phyloP scores from a whole-genome alignment of 495 filamentous ascomycete species.

The Hamigera avellanea region DNA sequence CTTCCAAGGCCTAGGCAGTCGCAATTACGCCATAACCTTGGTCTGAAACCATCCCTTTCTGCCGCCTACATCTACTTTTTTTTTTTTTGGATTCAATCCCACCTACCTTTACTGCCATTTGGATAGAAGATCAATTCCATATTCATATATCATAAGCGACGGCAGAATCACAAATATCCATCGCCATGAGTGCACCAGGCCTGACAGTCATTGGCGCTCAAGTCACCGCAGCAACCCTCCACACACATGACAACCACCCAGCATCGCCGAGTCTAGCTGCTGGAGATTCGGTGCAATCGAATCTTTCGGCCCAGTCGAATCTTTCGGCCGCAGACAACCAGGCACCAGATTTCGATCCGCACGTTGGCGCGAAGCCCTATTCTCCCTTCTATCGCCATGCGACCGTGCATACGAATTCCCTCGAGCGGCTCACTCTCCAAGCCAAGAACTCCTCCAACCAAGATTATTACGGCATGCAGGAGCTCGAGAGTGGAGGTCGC shows the following conservation, averaged over 20 bases:
- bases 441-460: conserved; percentile 18
- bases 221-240: not conserved
- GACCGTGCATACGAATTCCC: conserved; percentile 32
- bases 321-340: conserved; percentile 4
- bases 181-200: not conserved
- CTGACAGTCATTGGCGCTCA: not conserved
- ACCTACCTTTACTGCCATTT: no score
- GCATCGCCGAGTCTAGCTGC: no score
- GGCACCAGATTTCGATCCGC: conserved; percentile 27
- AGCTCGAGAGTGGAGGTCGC: conserved; percentile 18
- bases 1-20: no score
- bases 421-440: conserved; percentile 29
- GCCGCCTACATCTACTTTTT: no score
- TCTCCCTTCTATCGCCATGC: conserved; percentile 51
- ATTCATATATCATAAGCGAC: no score
- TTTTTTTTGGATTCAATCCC: no score
- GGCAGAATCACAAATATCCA: no score
- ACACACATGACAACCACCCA: not conserved
- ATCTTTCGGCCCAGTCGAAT: conserved; percentile 11
- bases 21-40: no score
- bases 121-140: no score
- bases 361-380: conserved; percentile 35
- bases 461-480: conserved; percentile 11
- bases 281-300: not conserved
- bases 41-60: no score